Base-by-base conservation (phyloP, 2,329 filamentous ascomycete genomes). In the Pseudocercospora ulei region DNA sequence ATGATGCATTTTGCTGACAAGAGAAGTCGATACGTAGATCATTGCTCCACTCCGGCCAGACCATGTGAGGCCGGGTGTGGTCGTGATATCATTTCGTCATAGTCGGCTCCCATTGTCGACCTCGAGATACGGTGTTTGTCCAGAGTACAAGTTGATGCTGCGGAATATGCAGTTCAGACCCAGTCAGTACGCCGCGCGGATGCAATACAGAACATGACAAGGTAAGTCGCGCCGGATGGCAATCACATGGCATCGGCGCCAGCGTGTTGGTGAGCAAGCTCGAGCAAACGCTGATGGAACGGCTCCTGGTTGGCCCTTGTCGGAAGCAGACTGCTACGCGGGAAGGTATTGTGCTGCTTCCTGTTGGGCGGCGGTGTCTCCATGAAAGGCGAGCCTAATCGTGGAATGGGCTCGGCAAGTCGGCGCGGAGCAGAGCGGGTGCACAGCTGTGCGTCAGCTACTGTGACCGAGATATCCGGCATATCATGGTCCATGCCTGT, bases 301-400 rank as follows among this genome's bases (percentile, higher is more conserved):
- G 55, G 55, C 24, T 50, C 44, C 26, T 55, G 55, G 31, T 57
- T 54, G 39, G 35, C 34, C 17, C 43, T 31, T 13, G 51, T 50
- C 5, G 52, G 49, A n/a, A 53, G 24, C 25, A 55, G 24, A 30
- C 46, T 61, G 41, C 61, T 61, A 35, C 67, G 62, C 9, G 67
- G 67, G 43, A 70, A 70, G 3, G 66, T 70, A 45, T 67, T 67
- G 52, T 55, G 58, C 35, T 59, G 57, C 14, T 28, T 12, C 12
- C 55, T 48, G 23, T 52, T 52, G 1, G 44, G 45, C 35, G 51
- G 58, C 4, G 64, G 52, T 16, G 59, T 57, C 38, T 63, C 61
- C 24, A 58, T 58, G 44, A 70, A 70, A 1, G 67, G 67, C 26
- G 67, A 69, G 5, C 66, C 65, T 1, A 70, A 59, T 22, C 67